Percentiles rank a stretch among this genome's conserved stretches.
Evolutionary conservation across 73 alveolate genomes (phyloP).

Genomic region (Loxodes magnus): DNA sequence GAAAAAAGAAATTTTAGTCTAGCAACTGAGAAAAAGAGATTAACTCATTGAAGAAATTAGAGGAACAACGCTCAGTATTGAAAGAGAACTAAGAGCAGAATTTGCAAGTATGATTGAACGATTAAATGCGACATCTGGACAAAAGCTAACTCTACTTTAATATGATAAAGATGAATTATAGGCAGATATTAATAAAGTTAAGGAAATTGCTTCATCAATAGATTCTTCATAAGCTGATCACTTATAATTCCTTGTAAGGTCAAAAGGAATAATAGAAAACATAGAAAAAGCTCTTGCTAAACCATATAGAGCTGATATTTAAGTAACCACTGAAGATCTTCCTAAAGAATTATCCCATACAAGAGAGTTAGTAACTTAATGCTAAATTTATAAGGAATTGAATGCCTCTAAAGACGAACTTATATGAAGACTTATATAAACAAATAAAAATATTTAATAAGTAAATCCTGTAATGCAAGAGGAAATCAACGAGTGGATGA

Average conservation of each 20-base stretch:
- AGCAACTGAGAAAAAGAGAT: background rate
- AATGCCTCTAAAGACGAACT: background rate
- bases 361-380: background rate
- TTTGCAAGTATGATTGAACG: background rate
- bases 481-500: background rate
- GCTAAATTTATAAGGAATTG: background rate
- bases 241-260: background rate
- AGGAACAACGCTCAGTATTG: background rate
- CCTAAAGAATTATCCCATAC: background rate
- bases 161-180: background rate
- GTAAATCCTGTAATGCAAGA: background rate
- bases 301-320: background rate
- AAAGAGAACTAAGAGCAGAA: background rate
- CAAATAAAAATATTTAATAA: background rate
- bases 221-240: background rate
- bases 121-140: background rate
- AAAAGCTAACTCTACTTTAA: background rate
- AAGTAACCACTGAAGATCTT: background rate
- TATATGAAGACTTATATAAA: background rate
- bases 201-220: background rate
- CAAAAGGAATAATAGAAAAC: background rate
- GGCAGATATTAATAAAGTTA: background rate
- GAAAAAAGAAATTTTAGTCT: background rate
- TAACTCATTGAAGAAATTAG: background rate
- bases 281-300: background rate